A percentile compares a stretch with the other conserved stretches of the same genome.
These are phyloP conservation scores for Cardiospermum halicacabum DNA, from an alignment of 345 rosid species.

Conservation along the genomic window DNA sequence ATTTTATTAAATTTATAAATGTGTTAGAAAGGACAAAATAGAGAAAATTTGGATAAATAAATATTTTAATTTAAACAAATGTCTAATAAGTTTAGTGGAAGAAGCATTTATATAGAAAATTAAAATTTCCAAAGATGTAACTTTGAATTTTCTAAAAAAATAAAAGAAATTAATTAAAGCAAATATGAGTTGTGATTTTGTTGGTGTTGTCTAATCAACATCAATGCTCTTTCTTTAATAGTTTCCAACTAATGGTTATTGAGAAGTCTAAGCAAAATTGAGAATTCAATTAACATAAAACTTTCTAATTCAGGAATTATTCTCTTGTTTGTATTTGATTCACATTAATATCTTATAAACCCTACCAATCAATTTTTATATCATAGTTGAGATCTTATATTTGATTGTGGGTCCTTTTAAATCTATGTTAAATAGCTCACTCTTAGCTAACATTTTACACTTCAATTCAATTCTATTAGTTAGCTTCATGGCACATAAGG, in stretches of 20 bases:
- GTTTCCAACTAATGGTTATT: slow-evolving; percentile 20
- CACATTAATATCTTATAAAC: slow-evolving; percentile 12
- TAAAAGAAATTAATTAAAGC: slow-evolving; percentile 5
- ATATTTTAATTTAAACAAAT: slow-evolving; percentile 10
- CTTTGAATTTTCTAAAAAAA: neutral
- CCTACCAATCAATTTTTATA: slow-evolving; percentile 23
- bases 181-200: slow-evolving; percentile 11
- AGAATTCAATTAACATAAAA: neutral
- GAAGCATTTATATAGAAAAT: slow-evolving; percentile 26
- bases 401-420: slow-evolving; percentile 18
- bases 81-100: slow-evolving; percentile 26
- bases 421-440: slow-evolving; percentile 29
- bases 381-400: neutral
- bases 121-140: neutral
- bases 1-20: too few relatives aligned
- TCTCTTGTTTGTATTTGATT: slow-evolving; percentile 18
- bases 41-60: slow-evolving; percentile 1
- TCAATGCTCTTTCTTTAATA: slow-evolving; percentile 19
- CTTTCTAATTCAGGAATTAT: slow-evolving; percentile 32
- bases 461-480: too few relatives aligned
- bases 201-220: slow-evolving; percentile 38
- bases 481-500: slow-evolving; percentile 19
- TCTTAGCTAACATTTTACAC: neutral
- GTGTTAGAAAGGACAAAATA: neutral
- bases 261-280: slow-evolving; percentile 12